These are phyloP conservation scores for Pseudogymnoascus sp. DNA, from an alignment of 2,329 filamentous ascomycete genomes.

Conservation along the genomic window DNA sequence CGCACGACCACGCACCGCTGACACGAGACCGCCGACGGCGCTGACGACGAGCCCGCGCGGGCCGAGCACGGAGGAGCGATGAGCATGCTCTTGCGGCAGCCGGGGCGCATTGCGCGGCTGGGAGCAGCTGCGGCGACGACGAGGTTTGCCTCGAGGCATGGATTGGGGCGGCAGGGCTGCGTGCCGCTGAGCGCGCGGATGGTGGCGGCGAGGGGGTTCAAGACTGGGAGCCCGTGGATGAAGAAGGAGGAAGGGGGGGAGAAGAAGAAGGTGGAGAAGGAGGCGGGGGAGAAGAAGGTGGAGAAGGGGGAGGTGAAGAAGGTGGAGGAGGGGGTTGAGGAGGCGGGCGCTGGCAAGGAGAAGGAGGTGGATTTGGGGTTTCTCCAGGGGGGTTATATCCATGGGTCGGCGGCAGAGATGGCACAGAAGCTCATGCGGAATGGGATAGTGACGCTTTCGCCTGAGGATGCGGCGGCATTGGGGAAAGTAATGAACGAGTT, in stretches of 20 bases:
- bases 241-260: background rate
- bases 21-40: background rate
- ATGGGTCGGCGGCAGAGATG: background rate
- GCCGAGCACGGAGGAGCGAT: slow-evolving; percentile 6
- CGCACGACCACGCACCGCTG: background rate
- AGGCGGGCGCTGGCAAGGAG: background rate
- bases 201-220: background rate
- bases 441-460: background rate
- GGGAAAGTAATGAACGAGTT: background rate
- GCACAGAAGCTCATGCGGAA: background rate
- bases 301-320: background rate
- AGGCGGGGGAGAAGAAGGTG: background rate
- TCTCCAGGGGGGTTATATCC: background rate
- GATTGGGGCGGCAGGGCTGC: background rate
- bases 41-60: slow-evolving; percentile 2
- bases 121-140: background rate
- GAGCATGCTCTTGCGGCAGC: background rate
- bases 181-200: background rate
- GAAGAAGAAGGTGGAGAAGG: background rate
- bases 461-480: background rate
- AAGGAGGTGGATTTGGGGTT: slow-evolving; percentile 13
- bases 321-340: slow-evolving; percentile 15
- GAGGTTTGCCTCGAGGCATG: background rate
- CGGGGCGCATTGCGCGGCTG: slow-evolving; percentile 2
- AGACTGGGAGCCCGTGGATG: background rate